Base-by-base conservation (phyloP, 2,329 filamentous ascomycete genomes). In the Ambrosiella beaveri region DNA sequence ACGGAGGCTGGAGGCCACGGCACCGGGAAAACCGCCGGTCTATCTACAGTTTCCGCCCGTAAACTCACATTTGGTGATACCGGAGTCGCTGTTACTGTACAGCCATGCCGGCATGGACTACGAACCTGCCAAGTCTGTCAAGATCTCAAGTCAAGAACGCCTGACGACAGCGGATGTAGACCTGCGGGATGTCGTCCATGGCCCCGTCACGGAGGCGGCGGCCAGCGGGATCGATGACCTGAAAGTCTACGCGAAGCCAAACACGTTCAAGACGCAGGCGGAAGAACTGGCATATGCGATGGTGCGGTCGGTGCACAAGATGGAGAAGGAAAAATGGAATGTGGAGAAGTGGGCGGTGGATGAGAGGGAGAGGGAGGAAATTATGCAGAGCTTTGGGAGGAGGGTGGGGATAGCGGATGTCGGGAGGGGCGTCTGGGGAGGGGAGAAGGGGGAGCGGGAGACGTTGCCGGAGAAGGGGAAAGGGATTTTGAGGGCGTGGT, bases 151-250 rank as follows among this genome's bases (percentile, higher is more conserved):
- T 36, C 2, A n/a, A 7, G 7, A 11, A 4, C 53, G 56, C 36
- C 63, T 76, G 59, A 78, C 80, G 74, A 69, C 71, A 40, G 69
- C 71, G 49, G 78, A 76, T 63, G 63, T 79, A 27, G 67, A 73
- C 36, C 71, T 69, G 63, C 45, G 71, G 2, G 76, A 79, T 65
- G 63, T 75, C 13, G 71, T 69, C 60, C 68, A 74, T 62, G 68
- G 71, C 17, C 64, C 59, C 3, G 39, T 53, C 8, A 38, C 37
- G 13, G 35, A 54, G 3, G 17, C n/a, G 35, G 13, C 2, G 17
- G 5, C 8, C 2, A 13, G 6, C 27, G 38, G 13, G 2, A n/a
- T 12, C 27, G 13, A 8, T 11, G 27, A 39, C 9, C 17, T 45
- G 11, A 11, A 41, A 17, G 36, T 27, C 3, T 8, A 50, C 39